Percentiles rank a stretch among this genome's conserved stretches.
These are phyloP conservation scores for Pestalotiopsis sp. DNA, from an alignment of 2,329 filamentous ascomycete genomes.

Conservation along the genomic window DNA sequence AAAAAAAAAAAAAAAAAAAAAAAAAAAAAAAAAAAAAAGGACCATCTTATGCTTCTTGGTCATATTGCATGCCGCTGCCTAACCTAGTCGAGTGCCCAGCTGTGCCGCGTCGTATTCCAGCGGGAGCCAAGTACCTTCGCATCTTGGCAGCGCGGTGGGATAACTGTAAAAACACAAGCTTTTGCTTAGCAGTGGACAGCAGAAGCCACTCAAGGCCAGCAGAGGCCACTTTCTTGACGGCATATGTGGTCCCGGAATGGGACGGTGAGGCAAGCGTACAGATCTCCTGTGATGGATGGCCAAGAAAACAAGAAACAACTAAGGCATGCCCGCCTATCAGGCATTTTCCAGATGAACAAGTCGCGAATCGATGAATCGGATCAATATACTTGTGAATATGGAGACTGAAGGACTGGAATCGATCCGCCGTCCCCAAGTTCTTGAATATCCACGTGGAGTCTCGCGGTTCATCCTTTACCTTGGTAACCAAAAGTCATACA, in stretches of 20 bases:
- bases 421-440: not conserved
- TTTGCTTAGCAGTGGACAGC: not conserved
- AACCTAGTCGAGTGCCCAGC: not conserved
- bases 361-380: not conserved
- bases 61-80: not conserved
- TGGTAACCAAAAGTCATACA: not conserved
- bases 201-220: not conserved
- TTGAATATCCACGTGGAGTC: not conserved
- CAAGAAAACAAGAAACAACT: not conserved
- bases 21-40: not conserved
- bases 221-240: not conserved
- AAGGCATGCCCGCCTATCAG: not conserved
- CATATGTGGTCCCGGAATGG: not conserved
- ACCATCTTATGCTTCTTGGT: not conserved
- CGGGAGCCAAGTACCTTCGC: not conserved
- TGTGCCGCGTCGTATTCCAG: not conserved
- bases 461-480: not conserved
- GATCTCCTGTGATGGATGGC: not conserved
- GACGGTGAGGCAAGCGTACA: not conserved
- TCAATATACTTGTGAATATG: not conserved
- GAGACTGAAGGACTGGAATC: not conserved
- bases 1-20: not conserved
- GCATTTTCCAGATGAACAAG: not conserved
- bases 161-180: not conserved
- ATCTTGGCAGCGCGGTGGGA: not conserved